Evolutionary conservation across 345 rosid genomes (phyloP).

Genomic region (Citrus maxima): DNA sequence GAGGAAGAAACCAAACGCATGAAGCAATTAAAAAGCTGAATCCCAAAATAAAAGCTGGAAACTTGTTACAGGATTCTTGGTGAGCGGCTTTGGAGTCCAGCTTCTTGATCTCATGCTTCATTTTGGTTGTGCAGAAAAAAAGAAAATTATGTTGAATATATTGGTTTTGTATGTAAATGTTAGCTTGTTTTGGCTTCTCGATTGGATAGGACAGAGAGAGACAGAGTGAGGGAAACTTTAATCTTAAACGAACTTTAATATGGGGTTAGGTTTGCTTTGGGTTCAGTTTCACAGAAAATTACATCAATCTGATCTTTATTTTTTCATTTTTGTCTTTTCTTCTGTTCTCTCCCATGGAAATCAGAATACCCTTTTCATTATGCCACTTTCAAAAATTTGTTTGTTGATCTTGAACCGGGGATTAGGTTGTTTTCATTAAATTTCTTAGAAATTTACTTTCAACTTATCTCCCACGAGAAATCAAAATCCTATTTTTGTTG

Average conservation of each 20-base stretch:
- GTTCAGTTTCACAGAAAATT: not conserved
- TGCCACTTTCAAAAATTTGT: not conserved
- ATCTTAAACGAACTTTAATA: not conserved
- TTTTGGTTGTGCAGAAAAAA: not conserved
- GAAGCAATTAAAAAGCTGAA: not conserved
- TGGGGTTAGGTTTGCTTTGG: not conserved
- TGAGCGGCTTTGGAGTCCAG: not conserved
- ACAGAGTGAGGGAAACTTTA: not conserved
- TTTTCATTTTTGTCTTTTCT: not conserved
- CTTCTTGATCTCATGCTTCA: not conserved
- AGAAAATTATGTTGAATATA: not conserved
- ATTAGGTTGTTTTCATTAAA: not conserved
- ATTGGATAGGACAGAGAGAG: not conserved
- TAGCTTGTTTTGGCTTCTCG: not conserved
- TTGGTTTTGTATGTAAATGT: not conserved
- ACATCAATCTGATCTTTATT: not conserved
- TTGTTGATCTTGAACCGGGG: not conserved
- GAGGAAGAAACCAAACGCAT: not conserved
- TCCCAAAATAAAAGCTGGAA: not conserved
- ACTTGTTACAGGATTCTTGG: not conserved
- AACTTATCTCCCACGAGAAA: not conserved
- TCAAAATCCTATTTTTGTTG: not conserved
- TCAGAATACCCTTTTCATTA: not conserved
- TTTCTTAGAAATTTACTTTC: not conserved
- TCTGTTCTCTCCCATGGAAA: not conserved